Evolutionary conservation across 164 flowering plant genomes (phyloP).

Genomic region (Kalanchoe fedtschenkoi): DNA sequence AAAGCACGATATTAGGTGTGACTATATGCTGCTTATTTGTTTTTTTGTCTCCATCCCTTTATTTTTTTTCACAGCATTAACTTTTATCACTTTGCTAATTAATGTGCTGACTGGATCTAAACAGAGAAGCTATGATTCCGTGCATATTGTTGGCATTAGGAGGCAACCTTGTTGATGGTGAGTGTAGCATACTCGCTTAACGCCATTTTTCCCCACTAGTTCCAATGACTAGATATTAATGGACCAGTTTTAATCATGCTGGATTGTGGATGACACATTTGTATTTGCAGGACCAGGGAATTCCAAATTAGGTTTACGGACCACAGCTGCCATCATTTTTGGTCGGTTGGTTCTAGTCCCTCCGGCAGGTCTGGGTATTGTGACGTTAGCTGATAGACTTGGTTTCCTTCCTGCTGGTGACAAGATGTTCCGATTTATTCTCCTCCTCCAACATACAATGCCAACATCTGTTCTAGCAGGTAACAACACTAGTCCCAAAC

Average conservation of each 20-base stretch:
- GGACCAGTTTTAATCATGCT: not conserved
- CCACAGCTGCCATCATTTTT: conserved; percentile 81
- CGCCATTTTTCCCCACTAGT: not conserved
- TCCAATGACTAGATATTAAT: not conserved
- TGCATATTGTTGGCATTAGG: conserved; percentile 91
- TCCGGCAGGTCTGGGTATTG: conserved; percentile 81
- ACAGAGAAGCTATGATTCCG: conserved; percentile 97
- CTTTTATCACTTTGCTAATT: conserved; percentile 11
- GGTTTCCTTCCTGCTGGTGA: conserved; percentile 86
- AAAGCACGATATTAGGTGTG: not conserved
- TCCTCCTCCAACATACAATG: conserved; percentile 93
- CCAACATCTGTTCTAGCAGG: conserved; percentile 97
- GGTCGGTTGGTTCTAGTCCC: conserved; percentile 80
- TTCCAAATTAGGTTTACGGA: conserved; percentile 76
- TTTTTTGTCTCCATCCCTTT: not conserved
- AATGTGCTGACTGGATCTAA: not conserved
- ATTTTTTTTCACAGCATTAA: not conserved
- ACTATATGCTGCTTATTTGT: not conserved
- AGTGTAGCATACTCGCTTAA: conserved; percentile 10
- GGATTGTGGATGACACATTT: not conserved
- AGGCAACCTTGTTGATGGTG: conserved; percentile 90
- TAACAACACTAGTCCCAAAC: conserved; percentile 15
- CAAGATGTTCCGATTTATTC: conserved; percentile 86
- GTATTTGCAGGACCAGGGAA: conserved; percentile 68
- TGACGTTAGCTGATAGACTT: conserved; percentile 75